A percentile compares a stretch with the other conserved stretches of the same genome.
phyloP scores from a whole-genome alignment of 148 eudicot genomes.

The Amaranthus hypochondriacus region DNA sequence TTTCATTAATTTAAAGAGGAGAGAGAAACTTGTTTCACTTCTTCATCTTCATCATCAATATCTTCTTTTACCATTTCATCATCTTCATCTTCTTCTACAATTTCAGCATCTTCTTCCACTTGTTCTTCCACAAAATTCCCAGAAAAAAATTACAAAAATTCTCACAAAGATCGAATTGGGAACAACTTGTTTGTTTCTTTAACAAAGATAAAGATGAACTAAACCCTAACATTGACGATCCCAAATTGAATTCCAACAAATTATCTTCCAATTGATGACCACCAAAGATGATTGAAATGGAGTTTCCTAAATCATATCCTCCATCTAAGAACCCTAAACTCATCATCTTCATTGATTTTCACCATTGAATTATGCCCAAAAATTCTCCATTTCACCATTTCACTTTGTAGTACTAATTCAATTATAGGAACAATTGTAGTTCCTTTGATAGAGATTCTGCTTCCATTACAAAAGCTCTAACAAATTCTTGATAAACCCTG shows the following conservation, averaged over 20 bases:
- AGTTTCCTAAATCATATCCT: neutral
- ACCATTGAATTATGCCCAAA: slow-evolving; percentile 17
- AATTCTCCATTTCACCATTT: slow-evolving; percentile 77
- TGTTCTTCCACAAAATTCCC: too few relatives aligned
- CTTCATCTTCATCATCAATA: too few relatives aligned
- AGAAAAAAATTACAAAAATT: neutral
- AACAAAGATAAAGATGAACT: slow-evolving; percentile 47
- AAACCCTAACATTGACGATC: slow-evolving; percentile 64
- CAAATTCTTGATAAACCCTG: slow-evolving; percentile 27
- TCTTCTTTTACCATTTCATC: too few relatives aligned
- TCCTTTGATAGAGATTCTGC: neutral
- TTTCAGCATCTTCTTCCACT: too few relatives aligned
- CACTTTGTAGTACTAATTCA: slow-evolving; percentile 73
- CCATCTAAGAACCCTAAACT: too few relatives aligned
- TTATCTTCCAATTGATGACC: slow-evolving; percentile 76
- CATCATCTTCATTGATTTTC: too few relatives aligned
- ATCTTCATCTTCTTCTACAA: too few relatives aligned
- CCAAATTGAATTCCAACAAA: slow-evolving; percentile 68
- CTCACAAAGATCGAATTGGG: slow-evolving; percentile 9
- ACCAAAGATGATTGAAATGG: slow-evolving; percentile 52
- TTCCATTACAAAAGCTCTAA: slow-evolving; percentile 21
- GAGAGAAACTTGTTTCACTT: too few relatives aligned
- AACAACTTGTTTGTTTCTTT: slow-evolving; percentile 36
- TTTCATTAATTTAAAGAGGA: too few relatives aligned
- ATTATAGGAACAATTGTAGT: slow-evolving; percentile 39